phyloP scores from a whole-genome alignment of 1,284 basidiomycete species.

The Termitomyces sp. region DNA sequence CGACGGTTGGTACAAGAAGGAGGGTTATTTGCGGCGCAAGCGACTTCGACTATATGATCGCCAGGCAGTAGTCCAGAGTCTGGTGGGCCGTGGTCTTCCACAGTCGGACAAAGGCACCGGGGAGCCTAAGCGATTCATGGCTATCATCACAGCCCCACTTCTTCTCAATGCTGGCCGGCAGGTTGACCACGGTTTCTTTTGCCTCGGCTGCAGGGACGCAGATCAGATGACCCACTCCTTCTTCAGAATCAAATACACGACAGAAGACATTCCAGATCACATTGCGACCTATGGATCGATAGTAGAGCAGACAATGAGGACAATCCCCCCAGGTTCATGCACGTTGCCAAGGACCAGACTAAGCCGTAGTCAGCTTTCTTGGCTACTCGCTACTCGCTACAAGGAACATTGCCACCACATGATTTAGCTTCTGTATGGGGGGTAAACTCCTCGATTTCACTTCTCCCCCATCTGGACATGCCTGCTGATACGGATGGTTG shows the following conservation, averaged over 20 bases:
- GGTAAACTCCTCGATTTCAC: too few species aligned
- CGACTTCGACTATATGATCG: neutral
- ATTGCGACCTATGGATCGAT: neutral
- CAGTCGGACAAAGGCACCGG: neutral
- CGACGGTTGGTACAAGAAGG: neutral
- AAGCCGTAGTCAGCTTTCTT: neutral
- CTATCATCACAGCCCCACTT: neutral
- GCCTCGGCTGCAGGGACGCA: neutral
- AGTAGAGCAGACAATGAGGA: neutral
- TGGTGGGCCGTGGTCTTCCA: neutral
- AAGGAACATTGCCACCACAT: neutral
- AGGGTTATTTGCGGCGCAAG: neutral
- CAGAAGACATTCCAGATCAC: neutral
- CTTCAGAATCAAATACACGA: conserved; percentile 1
- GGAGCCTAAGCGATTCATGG: neutral
- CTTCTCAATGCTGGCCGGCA: neutral
- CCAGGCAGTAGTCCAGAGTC: neutral
- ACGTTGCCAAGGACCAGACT: neutral
- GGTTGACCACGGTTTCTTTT: neutral
- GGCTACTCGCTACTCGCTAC: neutral
- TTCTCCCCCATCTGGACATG: too few species aligned
- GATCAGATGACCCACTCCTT: neutral
- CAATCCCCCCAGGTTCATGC: neutral
- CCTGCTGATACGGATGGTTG: too few species aligned
- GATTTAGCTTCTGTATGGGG: neutral